Evolutionary conservation across 768 basidiomycete species (phyloP), one percentile per base, ranked within the genome.

Genomic region (Trametes punicea): DNA sequence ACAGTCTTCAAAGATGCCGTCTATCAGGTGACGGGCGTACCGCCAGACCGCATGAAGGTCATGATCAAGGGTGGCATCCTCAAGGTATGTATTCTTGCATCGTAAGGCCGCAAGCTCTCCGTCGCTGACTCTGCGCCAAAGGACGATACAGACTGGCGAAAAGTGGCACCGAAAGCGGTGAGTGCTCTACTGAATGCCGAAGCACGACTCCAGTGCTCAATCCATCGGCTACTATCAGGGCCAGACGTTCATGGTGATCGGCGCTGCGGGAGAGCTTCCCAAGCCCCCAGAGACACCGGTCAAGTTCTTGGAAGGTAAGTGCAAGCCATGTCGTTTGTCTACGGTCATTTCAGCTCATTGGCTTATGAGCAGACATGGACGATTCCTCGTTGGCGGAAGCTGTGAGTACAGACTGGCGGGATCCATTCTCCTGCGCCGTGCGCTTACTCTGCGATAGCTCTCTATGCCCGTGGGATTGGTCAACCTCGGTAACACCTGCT

Each of bases 401-500:
- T 56, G 92, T 94, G 67, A 67, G 83, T 8, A 8, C 2, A 16
- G 29, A 36, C 13, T 31, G 31, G 8, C 13, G 10, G 10, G 27
- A 9, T 9, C 6, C 7, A 30, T n/a, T 15, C 15, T 38, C 16
- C 9, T 23, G 15, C 15, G 18, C 23, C 13, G 3, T 4, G 21
- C 13, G n/a, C 30, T 15, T 33, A 42, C 23, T 51, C 6, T 26
- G 39, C 15, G 47, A 4, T 66, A 91, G 90, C 80, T 93, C 31
- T 78, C 84, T 9, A 78, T 86, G 64, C 93, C 93, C 2, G 90
- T 90, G 49, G 93, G 93, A 15, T 73, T 96, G 47, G 77, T 74
- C 66, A 96, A 96, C 65, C 74, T 95, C 33, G 94, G 96, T 31
- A 98, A 98, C 68, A 98, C 95, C 0, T 98, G 96, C 66, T 99